Evolutionary conservation across 352 stramenopile genomes (phyloP).

Genomic region (Globisporangium solare): DNA sequence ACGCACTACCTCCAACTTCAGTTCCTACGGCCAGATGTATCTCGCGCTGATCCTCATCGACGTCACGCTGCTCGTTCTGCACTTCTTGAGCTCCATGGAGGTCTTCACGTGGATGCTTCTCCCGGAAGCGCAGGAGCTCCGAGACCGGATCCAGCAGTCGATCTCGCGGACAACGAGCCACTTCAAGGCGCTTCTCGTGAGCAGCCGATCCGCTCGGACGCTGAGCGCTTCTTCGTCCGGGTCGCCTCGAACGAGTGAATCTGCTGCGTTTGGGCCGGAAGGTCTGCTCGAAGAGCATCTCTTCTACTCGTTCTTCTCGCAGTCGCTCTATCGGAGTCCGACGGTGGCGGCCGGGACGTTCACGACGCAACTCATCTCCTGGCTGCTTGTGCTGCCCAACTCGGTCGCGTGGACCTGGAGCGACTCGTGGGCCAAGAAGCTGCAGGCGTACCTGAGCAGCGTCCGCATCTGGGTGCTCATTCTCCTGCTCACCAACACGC

Average conservation of each 20-base stretch:
- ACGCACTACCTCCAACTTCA: no score
- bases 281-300: constrained; percentile 11
- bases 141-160: not conserved
- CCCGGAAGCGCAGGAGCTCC: no score
- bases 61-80: constrained; percentile 28
- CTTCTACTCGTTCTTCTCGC: constrained; percentile 20
- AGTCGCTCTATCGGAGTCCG: constrained; percentile 36
- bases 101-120: not conserved
- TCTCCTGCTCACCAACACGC: constrained; percentile 20
- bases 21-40: no score
- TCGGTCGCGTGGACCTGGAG: constrained; percentile 36
- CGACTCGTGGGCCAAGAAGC: constrained; percentile 15
- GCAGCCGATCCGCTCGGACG: no score
- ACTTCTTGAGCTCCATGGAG: constrained; percentile 23
- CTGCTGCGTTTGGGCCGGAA: constrained; percentile 11
- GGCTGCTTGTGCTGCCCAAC: constrained; percentile 46
- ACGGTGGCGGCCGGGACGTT: constrained; percentile 22
- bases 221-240: constrained; percentile 6
- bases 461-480: constrained; percentile 28
- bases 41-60: constrained; percentile 28
- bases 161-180: not conserved
- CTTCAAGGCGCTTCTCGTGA: no score
- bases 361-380: constrained; percentile 32
- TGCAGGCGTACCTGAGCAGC: constrained; percentile 36
- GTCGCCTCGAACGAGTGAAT: constrained; percentile 14